Conservation (phyloP, 164 flowering plant species). For the Santalum album region DNA sequence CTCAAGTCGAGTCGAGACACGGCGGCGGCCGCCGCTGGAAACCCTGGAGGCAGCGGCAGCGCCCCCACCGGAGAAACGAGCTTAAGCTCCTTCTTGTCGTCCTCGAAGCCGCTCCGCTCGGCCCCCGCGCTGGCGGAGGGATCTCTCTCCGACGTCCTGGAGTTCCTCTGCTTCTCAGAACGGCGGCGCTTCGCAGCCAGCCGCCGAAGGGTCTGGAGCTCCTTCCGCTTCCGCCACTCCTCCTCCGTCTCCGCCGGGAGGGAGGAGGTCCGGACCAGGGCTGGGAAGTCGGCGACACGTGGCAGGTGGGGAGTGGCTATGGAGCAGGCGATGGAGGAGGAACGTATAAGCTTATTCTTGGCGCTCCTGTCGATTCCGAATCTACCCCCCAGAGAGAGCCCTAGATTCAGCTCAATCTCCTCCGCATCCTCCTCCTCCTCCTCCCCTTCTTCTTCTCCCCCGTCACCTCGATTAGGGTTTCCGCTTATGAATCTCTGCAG, state of each 20-base stretch:
- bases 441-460: neutral
- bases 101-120: slow-evolving; percentile 11
- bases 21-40: no score
- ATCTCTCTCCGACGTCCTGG: slow-evolving; percentile 13
- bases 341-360: slow-evolving; percentile 34
- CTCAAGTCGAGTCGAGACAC: slow-evolving; percentile 16
- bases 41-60: no score
- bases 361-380: slow-evolving; percentile 66
- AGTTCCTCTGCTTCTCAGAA: slow-evolving; percentile 58
- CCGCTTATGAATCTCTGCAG: slow-evolving; percentile 45
- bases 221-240: slow-evolving; percentile 84
- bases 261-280: slow-evolving; percentile 50
- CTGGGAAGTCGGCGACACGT: slow-evolving; percentile 12
- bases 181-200: slow-evolving; percentile 85
- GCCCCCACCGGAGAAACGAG: neutral
- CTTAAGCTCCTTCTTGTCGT: slow-evolving; percentile 21
- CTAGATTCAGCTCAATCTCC: slow-evolving; percentile 72
- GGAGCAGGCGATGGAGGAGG: slow-evolving; percentile 58
- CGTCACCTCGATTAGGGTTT: neutral
- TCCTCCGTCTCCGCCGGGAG: slow-evolving; percentile 83
- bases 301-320: slow-evolving; percentile 25
- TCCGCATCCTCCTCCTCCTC: slow-evolving; percentile 24
- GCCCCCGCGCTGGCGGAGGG: slow-evolving; percentile 11
- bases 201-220: slow-evolving; percentile 67
- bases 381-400: slow-evolving; percentile 77